A percentile compares a stretch with the other conserved stretches of the same genome.
Evolutionary conservation across 345 rosid species (phyloP).

Genomic region (Hibiscus tridactylites): DNA sequence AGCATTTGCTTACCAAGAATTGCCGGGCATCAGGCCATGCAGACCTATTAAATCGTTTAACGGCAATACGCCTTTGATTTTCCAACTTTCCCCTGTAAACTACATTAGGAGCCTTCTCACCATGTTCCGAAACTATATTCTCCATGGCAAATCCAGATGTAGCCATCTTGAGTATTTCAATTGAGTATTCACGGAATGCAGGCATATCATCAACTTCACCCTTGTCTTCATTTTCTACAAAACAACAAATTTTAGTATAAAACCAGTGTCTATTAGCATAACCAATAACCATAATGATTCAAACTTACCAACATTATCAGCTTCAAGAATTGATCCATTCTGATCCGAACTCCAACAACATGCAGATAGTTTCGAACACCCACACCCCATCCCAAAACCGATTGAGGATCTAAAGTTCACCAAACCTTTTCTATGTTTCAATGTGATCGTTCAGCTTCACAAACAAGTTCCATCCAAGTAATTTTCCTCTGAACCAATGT

Average conservation of each 20-base stretch:
- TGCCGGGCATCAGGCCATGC: slow-evolving; percentile 94
- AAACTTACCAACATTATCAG: slow-evolving; percentile 42
- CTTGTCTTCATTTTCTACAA: slow-evolving; percentile 48
- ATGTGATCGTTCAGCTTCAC: slow-evolving; percentile 1
- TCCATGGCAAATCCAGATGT: slow-evolving; percentile 84
- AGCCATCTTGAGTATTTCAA: slow-evolving; percentile 69
- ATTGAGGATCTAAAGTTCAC: neutral
- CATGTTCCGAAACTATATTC: slow-evolving; percentile 92
- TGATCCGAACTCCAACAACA: slow-evolving; percentile 64
- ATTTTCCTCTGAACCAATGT: neutral
- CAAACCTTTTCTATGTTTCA: slow-evolving; percentile 2
- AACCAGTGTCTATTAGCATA: neutral
- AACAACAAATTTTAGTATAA: neutral
- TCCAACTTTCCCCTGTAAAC: slow-evolving; percentile 89
- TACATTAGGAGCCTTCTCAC: slow-evolving; percentile 94
- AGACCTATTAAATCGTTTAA: slow-evolving; percentile 72
- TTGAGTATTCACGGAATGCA: slow-evolving; percentile 60
- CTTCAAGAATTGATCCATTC: slow-evolving; percentile 54
- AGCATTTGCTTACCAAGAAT: slow-evolving; percentile 46
- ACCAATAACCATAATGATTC: neutral
- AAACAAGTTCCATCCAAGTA: neutral
- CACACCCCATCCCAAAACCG: slow-evolving; percentile 35
- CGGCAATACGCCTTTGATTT: slow-evolving; percentile 71
- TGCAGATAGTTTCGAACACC: slow-evolving; percentile 45
- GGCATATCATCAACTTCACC: slow-evolving; percentile 41